Base-by-base conservation (phyloP, 1,284 basidiomycete species). In the Somion occarium region DNA sequence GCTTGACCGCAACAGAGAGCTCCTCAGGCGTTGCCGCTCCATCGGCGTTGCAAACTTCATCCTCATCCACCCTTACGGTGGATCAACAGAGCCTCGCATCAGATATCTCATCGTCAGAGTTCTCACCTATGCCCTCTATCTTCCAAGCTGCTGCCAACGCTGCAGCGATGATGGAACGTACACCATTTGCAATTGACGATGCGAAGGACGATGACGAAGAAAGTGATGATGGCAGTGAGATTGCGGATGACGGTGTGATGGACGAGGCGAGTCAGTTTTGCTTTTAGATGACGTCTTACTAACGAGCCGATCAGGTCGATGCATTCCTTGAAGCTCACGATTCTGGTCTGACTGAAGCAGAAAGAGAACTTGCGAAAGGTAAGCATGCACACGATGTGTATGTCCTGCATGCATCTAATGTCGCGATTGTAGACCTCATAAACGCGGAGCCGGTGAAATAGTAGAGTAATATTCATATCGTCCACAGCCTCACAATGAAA, bases 101-200 rank as follows among this genome's bases (percentile, higher is more conserved):
- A 26, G 53, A 50, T 23, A 20, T 51, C 15, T 37, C 53, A 18
- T 38, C 52, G 13, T 52, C 58, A n/a, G 54, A 60, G n/a, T 73
- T 78, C 48, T 78, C 79, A 30, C 78, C 84, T 5, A 72, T 82
- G 66, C 73, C 75, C 30, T 82, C 88, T 69, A 78, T 94, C 42
- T 60, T 63, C 56, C 60, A 65, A 55, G 79, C 88, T 51, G 88
- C 85, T 1, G 90, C 89, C 20, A 89, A 85, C 53, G 85, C 88
- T 46, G 89, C 89, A 7, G 62, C 61, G 24, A 74, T 94, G 42
- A 86, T 94, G 84, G 89, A 95, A 63, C 75, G 94, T 45, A 92
- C 91, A 34, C 86, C 88, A 56, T 98, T 97, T 67, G 92, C 92
- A 2, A 96, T 97, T 59, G 94, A 98, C 64, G 91, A 93, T 66